Percentiles rank a stretch among this genome's conserved stretches.
Evolutionary conservation across 331 rosid genomes (phyloP).

Genomic region (Rosa hybrid): DNA sequence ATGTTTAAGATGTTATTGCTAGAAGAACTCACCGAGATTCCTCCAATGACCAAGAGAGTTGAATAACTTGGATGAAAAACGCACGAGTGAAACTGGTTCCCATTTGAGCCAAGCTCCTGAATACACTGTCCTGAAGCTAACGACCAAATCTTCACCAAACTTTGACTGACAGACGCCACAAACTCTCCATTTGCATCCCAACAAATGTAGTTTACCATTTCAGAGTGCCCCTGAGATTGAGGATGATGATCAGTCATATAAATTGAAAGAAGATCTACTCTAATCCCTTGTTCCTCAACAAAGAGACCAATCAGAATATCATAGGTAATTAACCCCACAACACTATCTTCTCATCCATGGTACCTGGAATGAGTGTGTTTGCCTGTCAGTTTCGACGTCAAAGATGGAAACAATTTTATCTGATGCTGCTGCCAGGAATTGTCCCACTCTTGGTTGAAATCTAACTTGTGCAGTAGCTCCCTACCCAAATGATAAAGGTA

Average conservation of each 20-base stretch:
- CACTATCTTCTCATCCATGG: constrained; percentile 2
- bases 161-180: constrained; percentile 80
- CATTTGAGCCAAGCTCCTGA: constrained; percentile 71
- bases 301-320: constrained; percentile 12
- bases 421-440: constrained; percentile 71
- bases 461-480: constrained; percentile 79
- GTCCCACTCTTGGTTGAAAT: constrained; percentile 83
- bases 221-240: constrained; percentile 65
- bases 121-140: constrained; percentile 66
- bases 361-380: constrained; percentile 58
- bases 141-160: constrained; percentile 76
- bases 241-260: neutral
- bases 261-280: neutral
- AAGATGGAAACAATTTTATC: constrained; percentile 66
- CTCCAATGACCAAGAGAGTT: constrained; percentile 77
- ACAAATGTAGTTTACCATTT: constrained; percentile 59
- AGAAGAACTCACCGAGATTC: constrained; percentile 35
- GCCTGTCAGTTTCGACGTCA: constrained; percentile 80
- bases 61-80: constrained; percentile 89
- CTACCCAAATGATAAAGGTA: constrained; percentile 42
- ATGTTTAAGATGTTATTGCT: neutral
- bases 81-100: constrained; percentile 70
- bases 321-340: neutral
- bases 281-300: neutral
- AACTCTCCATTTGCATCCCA: constrained; percentile 81